Evolutionary conservation across 805 yeast genomes (phyloP).

Genomic region (Ogataea zsoltii): DNA sequence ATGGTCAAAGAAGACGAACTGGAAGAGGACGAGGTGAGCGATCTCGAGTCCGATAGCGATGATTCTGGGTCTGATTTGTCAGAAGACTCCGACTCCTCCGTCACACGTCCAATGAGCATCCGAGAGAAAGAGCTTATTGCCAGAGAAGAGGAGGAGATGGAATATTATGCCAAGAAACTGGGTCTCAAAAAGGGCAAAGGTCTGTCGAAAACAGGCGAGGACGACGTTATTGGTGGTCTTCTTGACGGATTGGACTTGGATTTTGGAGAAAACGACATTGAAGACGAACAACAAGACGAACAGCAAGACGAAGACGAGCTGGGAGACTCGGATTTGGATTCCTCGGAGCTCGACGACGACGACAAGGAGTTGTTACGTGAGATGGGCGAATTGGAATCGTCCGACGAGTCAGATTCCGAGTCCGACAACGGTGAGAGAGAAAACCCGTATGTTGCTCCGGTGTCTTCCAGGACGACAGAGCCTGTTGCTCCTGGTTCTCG

Average conservation of each 20-base stretch:
- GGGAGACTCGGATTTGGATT: conserved; percentile 27
- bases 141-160: conserved; percentile 76
- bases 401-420: conserved; percentile 25
- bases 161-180: conserved; percentile 78
- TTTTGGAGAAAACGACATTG: too few relatives aligned
- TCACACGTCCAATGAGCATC: conserved; percentile 33
- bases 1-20: conserved; percentile 12
- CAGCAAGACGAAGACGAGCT: conserved; percentile 22
- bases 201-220: conserved; percentile 55
- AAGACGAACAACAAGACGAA: conserved; percentile 13
- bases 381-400: conserved; percentile 33
- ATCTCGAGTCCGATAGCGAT: neutral
- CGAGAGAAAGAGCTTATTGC: conserved; percentile 49
- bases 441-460: conserved; percentile 76
- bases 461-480: conserved; percentile 21
- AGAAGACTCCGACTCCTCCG: neutral
- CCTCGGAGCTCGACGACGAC: conserved; percentile 33
- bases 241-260: conserved; percentile 72
- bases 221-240: conserved; percentile 80
- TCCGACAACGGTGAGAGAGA: conserved; percentile 41
- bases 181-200: conserved; percentile 62
- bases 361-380: conserved; percentile 32
- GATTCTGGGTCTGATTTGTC: neutral
- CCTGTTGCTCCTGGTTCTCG: conserved; percentile 34
- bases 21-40: conserved; percentile 14